A percentile compares a stretch with the other conserved stretches of the same genome.
Conservation (phyloP, 345 rosid genomes). For the Citropsis articulata region DNA sequence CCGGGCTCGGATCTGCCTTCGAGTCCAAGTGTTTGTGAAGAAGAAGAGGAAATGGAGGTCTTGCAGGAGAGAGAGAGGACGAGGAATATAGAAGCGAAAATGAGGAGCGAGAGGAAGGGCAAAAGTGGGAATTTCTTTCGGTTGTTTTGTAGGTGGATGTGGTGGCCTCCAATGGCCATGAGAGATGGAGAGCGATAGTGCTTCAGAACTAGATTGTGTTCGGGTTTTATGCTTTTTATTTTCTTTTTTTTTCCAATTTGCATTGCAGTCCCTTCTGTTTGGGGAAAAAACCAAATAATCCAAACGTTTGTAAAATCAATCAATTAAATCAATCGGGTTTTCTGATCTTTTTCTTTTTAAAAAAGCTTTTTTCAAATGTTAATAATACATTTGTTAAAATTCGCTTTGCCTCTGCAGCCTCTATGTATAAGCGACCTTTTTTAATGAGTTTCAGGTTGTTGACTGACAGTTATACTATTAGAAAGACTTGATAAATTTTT, state of each 20-base stretch:
- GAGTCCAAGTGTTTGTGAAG: constrained; percentile 21
- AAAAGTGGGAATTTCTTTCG: constrained; percentile 45
- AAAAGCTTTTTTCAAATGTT: too few species aligned
- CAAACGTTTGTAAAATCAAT: too few species aligned
- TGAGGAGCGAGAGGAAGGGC: constrained; percentile 59
- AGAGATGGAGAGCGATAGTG: not conserved
- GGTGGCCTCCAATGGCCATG: not conserved
- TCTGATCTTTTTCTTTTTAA: too few species aligned
- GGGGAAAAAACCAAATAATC: too few species aligned
- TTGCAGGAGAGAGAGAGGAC: constrained; percentile 47
- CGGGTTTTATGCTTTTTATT: too few species aligned
- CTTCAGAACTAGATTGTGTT: not conserved
- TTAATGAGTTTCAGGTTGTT: too few species aligned
- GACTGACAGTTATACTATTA: too few species aligned
- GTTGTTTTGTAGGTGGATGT: not conserved
- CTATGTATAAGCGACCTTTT: fast-evolving
- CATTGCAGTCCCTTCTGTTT: not conserved
- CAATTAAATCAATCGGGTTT: too few species aligned
- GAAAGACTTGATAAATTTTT: too few species aligned
- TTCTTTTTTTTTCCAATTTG: not conserved
- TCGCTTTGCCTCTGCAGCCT: too few species aligned
- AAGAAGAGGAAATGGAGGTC: constrained; percentile 43
- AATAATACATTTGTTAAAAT: too few species aligned
- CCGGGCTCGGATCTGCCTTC: constrained; percentile 3
- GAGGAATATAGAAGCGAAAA: constrained; percentile 56